A percentile compares a stretch with the other conserved stretches of the same genome.
phyloP scores from a whole-genome alignment of 805 yeast genomes.

The Candida gorgasii region DNA sequence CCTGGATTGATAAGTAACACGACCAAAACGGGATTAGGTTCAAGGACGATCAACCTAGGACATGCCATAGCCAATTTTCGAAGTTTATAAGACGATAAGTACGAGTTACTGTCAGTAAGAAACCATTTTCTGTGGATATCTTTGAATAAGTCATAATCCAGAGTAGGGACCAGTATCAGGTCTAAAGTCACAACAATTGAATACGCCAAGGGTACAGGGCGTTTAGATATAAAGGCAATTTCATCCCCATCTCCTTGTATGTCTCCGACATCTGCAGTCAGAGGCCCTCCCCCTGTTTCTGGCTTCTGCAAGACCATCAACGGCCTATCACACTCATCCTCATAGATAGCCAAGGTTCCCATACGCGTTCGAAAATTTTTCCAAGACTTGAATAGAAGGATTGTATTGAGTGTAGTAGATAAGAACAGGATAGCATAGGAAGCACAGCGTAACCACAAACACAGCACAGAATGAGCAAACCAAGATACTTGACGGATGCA shows the following conservation, averaged over 20 bases:
- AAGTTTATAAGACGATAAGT: not conserved
- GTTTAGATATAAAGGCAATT: not conserved
- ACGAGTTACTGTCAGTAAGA: not conserved
- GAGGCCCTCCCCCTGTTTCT: too few species aligned
- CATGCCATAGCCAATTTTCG: not conserved
- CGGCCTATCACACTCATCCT: constrained; percentile 1
- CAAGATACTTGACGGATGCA: constrained; percentile 74
- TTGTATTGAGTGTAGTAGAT: too few species aligned
- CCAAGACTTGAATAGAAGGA: not conserved
- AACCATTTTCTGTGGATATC: not conserved
- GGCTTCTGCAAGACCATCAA: too few species aligned
- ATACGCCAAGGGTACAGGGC: not conserved
- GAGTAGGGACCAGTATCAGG: not conserved
- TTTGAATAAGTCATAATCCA: not conserved
- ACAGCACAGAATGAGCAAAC: constrained; percentile 38
- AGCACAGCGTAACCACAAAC: not conserved
- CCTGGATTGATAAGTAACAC: constrained; percentile 2
- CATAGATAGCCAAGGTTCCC: constrained; percentile 4
- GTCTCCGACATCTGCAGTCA: too few species aligned
- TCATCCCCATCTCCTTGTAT: not conserved
- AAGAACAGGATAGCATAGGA: too few species aligned
- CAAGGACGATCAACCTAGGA: constrained; percentile 3
- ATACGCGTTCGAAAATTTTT: constrained; percentile 7
- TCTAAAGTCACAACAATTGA: not conserved
- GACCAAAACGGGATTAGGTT: not conserved